Base-by-base conservation (phyloP, 371 early-diverging fungal species). In the Mortierella sp. region DNA sequence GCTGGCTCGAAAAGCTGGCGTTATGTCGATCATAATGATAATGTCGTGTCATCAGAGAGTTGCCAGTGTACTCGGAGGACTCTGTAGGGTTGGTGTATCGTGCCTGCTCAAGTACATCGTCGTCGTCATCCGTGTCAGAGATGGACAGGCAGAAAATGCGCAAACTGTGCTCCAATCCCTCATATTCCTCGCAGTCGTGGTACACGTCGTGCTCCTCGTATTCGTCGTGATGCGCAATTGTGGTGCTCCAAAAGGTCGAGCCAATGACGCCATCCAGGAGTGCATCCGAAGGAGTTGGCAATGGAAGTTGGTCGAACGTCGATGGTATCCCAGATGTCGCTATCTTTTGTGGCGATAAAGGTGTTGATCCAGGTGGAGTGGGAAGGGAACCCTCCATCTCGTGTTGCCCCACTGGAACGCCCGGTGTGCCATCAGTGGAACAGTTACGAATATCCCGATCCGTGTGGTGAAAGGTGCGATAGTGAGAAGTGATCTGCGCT, bases 171-270 rank as follows among this genome's bases (percentile, higher is more conserved):
- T 47, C 73, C 24, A 73, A 80, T n/a, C 80, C 80, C 26, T 80
- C 70, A 58, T 70, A 76, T 26, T 80, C 76, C 48, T 80, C 80
- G 39, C 45, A 73, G 14, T 64, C 70, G 13, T 76, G 63, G 39
- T 76, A 80, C n/a, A 74, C 79, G 14, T 70, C 66, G 55, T 79
- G 45, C 47, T 79, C 79, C n/a, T 79, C 79, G 50, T 79, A 79
- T 50, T 74, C 71, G 8, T 70, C 63, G 31, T 24, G 48, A n/a
- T 73, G 72, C 14, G 37, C 50, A 29, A 63, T 52, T 2, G 64
- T 44, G 3, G 69, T 22, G 39, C 34, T 69, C 78, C 72, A 73
- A 22, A 64, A 65, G 4, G 29, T 52, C 10, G 69, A 2, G 2
- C 14, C 48, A 13, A 39, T 24, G 34, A 16, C 0, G 11, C 37